phyloP scores from a whole-genome alignment of 2,329 filamentous ascomycete species.

The Arthrobotrys sinensis region DNA sequence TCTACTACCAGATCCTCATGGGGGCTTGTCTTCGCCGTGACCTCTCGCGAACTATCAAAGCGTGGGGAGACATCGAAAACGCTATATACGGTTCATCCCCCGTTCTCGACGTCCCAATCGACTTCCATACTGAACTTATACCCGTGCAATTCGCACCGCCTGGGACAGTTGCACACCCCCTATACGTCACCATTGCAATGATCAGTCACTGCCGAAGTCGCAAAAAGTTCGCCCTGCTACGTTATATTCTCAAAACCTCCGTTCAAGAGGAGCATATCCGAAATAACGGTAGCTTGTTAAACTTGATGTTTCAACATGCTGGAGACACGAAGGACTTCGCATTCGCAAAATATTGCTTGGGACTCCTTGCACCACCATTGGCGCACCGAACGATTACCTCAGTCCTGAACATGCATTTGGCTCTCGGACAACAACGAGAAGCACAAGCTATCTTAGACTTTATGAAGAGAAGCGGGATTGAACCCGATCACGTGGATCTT shows the following conservation, averaged over 20 bases:
- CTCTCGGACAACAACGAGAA: conserved; percentile 39
- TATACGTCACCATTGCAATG: conserved; percentile 32
- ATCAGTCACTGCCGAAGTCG: conserved; percentile 39
- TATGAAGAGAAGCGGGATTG: conserved; percentile 52
- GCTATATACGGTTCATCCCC: conserved; percentile 3
- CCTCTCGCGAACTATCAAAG: conserved; percentile 34
- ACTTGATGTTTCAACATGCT: conserved; percentile 46
- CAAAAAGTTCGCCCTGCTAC: conserved; percentile 29
- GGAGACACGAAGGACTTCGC: conserved; percentile 43
- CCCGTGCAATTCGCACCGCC: conserved; percentile 38
- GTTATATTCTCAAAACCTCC: conserved; percentile 31
- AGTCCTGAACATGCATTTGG: conserved; percentile 49
- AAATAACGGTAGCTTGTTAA: conserved; percentile 34
- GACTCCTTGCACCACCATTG: conserved; percentile 34
- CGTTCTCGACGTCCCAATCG: conserved; percentile 11
- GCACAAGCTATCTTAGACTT: conserved; percentile 58
- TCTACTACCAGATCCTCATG: conserved; percentile 46
- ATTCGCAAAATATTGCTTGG: conserved; percentile 37
- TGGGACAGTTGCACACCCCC: conserved; percentile 16
- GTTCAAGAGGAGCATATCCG: conserved; percentile 36
- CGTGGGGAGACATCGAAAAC: conserved; percentile 42
- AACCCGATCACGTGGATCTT: conserved; percentile 49
- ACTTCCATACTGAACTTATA: conserved; percentile 1
- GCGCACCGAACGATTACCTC: conserved; percentile 45
- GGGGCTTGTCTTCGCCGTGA: conserved; percentile 45